These are phyloP conservation scores for Lasiodiplodia sp. DNA, from an alignment of 2,329 filamentous ascomycete genomes.

Conservation along the genomic window DNA sequence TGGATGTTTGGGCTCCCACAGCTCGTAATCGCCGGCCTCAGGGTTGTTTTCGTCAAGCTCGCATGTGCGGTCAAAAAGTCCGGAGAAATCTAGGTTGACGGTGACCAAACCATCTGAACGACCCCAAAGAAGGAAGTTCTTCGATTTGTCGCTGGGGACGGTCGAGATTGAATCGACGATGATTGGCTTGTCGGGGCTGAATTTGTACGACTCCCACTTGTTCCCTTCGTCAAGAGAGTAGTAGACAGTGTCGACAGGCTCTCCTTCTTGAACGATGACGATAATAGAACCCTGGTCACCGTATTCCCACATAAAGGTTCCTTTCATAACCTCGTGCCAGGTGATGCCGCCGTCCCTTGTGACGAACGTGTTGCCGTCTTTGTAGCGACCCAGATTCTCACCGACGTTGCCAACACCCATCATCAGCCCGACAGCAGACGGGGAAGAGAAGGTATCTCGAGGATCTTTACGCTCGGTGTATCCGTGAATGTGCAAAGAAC, in stretches of 20 bases:
- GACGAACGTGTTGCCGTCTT: slow-evolving; percentile 88
- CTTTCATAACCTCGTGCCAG: slow-evolving; percentile 87
- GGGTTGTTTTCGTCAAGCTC: slow-evolving; percentile 67
- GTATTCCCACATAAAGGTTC: slow-evolving; percentile 90
- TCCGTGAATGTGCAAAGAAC: slow-evolving; percentile 90
- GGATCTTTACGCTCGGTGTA: slow-evolving; percentile 90
- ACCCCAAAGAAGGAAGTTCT: slow-evolving; percentile 92
- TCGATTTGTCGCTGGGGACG: slow-evolving; percentile 84
- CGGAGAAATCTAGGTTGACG: slow-evolving; percentile 88
- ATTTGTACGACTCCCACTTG: slow-evolving; percentile 78
- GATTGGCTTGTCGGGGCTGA: slow-evolving; percentile 71
- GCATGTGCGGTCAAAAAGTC: slow-evolving; percentile 77
- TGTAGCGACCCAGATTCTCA: slow-evolving; percentile 67
- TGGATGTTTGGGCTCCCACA: slow-evolving; percentile 90
- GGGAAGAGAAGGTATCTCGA: slow-evolving; percentile 85
- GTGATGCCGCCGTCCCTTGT: slow-evolving; percentile 87
- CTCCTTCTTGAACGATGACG: slow-evolving; percentile 73
- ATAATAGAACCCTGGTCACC: slow-evolving; percentile 95
- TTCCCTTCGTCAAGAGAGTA: slow-evolving; percentile 84
- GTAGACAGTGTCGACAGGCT: slow-evolving; percentile 53
- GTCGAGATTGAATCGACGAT: slow-evolving; percentile 83
- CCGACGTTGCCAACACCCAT: slow-evolving; percentile 94
- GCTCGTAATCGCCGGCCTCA: slow-evolving; percentile 75
- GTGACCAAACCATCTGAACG: slow-evolving; percentile 67
- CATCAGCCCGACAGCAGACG: slow-evolving; percentile 87